Percentiles rank a stretch among this genome's conserved stretches.
These are phyloP conservation scores for Hortiboletus flavorubellus DNA, from an alignment of 768 basidiomycete species.

Conservation along the genomic window DNA sequence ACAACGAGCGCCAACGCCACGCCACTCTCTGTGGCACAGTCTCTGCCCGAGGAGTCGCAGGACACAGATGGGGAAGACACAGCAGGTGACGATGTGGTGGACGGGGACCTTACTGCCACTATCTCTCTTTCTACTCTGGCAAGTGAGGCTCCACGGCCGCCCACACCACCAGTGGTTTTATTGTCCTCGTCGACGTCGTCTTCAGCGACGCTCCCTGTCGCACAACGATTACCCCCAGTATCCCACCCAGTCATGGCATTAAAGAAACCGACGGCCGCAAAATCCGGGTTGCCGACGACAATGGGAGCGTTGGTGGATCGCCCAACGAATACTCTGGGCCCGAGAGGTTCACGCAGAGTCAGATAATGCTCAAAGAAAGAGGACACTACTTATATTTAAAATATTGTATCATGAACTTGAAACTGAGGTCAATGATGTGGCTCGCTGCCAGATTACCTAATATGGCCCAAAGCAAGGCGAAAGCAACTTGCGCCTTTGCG, in stretches of 20 bases:
- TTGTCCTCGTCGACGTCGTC: constrained; percentile 40
- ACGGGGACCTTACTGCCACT: constrained; percentile 22
- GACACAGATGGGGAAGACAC: constrained; percentile 27
- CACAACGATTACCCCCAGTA: constrained; percentile 8
- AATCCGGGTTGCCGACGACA: constrained; percentile 23
- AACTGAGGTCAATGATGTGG: background rate
- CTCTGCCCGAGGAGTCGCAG: constrained; percentile 31
- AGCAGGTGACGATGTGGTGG: constrained; percentile 2
- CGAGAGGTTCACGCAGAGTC: constrained; percentile 30
- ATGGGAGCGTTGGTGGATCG: constrained; percentile 31
- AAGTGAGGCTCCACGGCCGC: constrained; percentile 13
- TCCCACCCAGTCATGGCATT: background rate
- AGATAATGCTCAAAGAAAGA: constrained; percentile 12
- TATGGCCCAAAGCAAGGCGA: background rate
- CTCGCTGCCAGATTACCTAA: constrained; percentile 21
- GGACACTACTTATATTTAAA: constrained; percentile 11
- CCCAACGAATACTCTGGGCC: constrained; percentile 34
- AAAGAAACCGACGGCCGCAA: constrained; percentile 24
- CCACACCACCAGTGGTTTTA: constrained; percentile 28
- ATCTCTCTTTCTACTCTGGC: constrained; percentile 6
- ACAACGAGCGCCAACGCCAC: constrained; percentile 33
- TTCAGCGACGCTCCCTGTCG: constrained; percentile 26
- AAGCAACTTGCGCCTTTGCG: too few relatives aligned
- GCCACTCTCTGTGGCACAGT: constrained; percentile 38
- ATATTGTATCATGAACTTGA: background rate